A percentile compares a stretch with the other conserved stretches of the same genome.
These are phyloP conservation scores for Solanum phureja DNA, from an alignment of 257 asterid genomes.

Conservation along the genomic window DNA sequence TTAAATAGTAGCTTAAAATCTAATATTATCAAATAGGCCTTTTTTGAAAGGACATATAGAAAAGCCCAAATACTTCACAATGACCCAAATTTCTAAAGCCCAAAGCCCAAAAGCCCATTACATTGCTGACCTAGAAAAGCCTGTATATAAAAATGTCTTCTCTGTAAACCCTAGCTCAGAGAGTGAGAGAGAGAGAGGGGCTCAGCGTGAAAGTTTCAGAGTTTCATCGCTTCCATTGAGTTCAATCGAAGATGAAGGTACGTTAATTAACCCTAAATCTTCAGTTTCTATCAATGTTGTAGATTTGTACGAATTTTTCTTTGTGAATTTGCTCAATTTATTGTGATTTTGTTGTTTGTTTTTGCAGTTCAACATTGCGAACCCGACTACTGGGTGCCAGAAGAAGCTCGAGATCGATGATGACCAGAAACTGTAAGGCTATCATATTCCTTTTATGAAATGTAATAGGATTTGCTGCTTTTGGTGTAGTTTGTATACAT, in stretches of 20 bases:
- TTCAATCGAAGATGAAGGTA: background rate
- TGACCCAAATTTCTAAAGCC: background rate
- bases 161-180: background rate
- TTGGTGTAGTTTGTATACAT: background rate
- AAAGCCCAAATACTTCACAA: too few species aligned
- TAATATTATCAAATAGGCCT: too few species aligned
- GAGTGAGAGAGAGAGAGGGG: background rate
- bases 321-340: background rate
- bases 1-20: background rate
- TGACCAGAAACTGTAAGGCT: constrained; percentile 22
- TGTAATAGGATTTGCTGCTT: background rate
- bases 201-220: background rate
- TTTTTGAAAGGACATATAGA: too few species aligned
- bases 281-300: background rate
- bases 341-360: background rate
- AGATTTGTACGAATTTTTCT: background rate
- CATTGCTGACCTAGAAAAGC: background rate
- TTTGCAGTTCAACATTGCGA: constrained; percentile 25
- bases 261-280: background rate
- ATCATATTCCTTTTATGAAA: background rate
- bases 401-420: constrained; percentile 30
- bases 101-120: background rate
- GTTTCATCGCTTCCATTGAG: background rate
- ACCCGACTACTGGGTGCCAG: constrained; percentile 35
- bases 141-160: background rate